Percentiles rank a stretch among this genome's conserved stretches.
Evolutionary conservation across 768 basidiomycete species (phyloP).

Genomic region (Pulveroboletus sp.): DNA sequence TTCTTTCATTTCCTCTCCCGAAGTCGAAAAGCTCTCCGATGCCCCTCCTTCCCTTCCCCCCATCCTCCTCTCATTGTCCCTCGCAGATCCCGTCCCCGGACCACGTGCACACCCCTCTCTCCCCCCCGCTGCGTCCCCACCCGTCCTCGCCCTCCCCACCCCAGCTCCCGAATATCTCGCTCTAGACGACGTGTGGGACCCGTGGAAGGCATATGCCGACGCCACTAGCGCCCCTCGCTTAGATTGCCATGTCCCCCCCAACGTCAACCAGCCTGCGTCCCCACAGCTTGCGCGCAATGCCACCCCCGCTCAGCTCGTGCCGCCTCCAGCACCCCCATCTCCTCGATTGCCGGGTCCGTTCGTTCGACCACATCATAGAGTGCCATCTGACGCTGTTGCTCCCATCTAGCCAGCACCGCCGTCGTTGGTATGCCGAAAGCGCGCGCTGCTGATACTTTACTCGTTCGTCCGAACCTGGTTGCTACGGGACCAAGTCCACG

Average conservation of each 20-base stretch:
- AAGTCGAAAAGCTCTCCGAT: background rate
- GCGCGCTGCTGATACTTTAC: background rate
- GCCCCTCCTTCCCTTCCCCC: conserved; percentile 35
- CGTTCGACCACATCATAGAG: background rate
- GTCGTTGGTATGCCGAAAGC: conserved; percentile 1
- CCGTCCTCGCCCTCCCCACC: background rate
- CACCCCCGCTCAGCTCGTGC: background rate
- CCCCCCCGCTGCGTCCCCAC: conserved; percentile 17
- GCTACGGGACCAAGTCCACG: conserved; percentile 13
- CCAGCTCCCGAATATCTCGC: background rate
- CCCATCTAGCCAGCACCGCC: conserved; percentile 5
- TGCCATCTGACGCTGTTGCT: background rate
- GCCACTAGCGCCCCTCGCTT: background rate
- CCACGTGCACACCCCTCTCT: background rate
- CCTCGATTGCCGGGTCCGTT: conserved; percentile 15
- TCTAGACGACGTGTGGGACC: conserved; percentile 19
- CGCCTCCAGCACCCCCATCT: background rate
- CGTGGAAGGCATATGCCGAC: conserved; percentile 14
- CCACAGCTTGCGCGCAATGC: background rate
- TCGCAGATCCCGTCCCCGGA: conserved; percentile 24
- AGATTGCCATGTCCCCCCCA: background rate
- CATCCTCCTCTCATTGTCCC: conserved; percentile 37
- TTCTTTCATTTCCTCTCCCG: background rate
- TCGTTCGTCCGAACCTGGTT: conserved; percentile 13
- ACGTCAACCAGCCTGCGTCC: background rate